A percentile compares a stretch with the other conserved stretches of the same genome.
Evolutionary conservation across 768 basidiomycete genomes (phyloP).

Genomic region (Hebeloma cylindrosporum): DNA sequence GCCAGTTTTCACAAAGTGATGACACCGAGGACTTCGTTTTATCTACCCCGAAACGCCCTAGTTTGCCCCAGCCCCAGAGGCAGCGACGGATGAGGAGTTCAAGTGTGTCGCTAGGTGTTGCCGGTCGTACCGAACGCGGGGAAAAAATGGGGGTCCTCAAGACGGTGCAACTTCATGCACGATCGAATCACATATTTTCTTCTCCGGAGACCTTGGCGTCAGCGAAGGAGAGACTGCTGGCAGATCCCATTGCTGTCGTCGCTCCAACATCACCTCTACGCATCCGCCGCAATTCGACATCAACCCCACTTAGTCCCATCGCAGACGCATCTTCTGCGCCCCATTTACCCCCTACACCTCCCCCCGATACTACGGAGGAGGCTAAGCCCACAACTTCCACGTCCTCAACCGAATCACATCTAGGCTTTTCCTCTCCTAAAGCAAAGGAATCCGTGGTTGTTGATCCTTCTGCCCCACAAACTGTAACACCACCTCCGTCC

Average conservation of each 20-base stretch:
- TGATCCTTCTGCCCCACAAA: too few relatives aligned
- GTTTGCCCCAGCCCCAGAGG: conserved; percentile 28
- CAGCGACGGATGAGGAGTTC: conserved; percentile 53
- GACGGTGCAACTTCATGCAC: conserved; percentile 62
- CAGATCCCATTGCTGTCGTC: conserved; percentile 13
- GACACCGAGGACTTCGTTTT: conserved; percentile 63
- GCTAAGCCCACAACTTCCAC: conserved; percentile 2
- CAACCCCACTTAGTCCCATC: conserved; percentile 30
- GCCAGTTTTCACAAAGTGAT: conserved; percentile 46
- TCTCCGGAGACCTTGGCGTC: conserved; percentile 25
- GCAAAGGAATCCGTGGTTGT: too few relatives aligned
- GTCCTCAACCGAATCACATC: too few relatives aligned
- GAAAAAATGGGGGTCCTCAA: conserved; percentile 58
- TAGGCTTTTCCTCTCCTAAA: background rate
- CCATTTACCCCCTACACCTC: conserved; percentile 8
- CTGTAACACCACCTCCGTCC: too few relatives aligned
- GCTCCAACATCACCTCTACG: conserved; percentile 31
- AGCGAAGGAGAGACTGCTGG: conserved; percentile 20
- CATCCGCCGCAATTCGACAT: conserved; percentile 51
- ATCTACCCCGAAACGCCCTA: conserved; percentile 29
- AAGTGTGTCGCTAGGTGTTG: conserved; percentile 53
- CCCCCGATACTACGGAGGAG: background rate
- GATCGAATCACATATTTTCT: conserved; percentile 58
- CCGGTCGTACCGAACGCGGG: conserved; percentile 39
- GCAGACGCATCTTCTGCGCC: conserved; percentile 16